Conservation (phyloP, 78 protist species). For the Tieghemostelium lacteum region DNA sequence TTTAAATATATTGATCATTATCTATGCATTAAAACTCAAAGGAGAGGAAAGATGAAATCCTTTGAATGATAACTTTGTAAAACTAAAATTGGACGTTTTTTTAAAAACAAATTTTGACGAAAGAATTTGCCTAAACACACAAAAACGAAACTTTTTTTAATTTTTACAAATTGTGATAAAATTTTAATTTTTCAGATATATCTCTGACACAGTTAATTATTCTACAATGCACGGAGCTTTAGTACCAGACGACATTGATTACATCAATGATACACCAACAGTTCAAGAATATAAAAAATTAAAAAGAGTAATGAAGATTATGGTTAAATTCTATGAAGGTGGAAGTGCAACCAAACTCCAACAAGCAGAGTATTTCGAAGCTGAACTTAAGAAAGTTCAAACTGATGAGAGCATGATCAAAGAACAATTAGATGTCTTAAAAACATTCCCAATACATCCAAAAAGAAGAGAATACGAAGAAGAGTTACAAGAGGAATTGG, state of each 20-base stretch:
- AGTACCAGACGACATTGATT: slow-evolving; percentile 69
- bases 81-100: no score
- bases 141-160: no score
- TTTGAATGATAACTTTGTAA: no score
- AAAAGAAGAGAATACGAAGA: slow-evolving; percentile 76
- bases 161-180: no score
- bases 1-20: no score
- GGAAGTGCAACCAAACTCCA: slow-evolving; percentile 55
- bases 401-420: slow-evolving; percentile 40
- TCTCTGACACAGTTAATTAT: no score
- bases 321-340: slow-evolving; percentile 73
- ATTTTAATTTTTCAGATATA: no score
- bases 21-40: no score
- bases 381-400: slow-evolving; percentile 28
- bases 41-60: no score
- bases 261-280: slow-evolving; percentile 81
- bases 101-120: no score
- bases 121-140: no score
- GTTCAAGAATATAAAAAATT: slow-evolving; percentile 81
- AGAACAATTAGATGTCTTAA: slow-evolving; percentile 44
- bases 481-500: slow-evolving; percentile 49
- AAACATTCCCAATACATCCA: slow-evolving; percentile 74
- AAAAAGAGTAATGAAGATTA: slow-evolving; percentile 80
- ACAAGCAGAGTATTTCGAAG: slow-evolving; percentile 72
- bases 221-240: no score